Evolutionary conservation across 768 basidiomycete species (phyloP).

Genomic region (Agrocybe praecox): DNA sequence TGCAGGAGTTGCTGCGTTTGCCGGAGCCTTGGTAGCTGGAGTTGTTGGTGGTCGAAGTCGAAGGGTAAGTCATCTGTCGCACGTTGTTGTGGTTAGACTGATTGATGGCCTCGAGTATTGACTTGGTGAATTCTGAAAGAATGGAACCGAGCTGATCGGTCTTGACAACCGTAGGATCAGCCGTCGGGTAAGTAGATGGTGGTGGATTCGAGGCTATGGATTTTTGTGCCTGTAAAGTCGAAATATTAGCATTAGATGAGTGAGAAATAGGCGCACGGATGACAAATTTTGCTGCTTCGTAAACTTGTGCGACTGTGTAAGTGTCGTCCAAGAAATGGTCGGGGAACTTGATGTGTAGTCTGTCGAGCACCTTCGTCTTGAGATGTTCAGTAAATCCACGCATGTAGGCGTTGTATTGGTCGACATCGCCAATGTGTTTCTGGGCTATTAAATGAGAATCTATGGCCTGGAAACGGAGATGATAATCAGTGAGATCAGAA

Average conservation of each 20-base stretch:
- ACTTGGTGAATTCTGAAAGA: constrained; percentile 12
- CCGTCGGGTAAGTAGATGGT: not conserved
- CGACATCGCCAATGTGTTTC: not conserved
- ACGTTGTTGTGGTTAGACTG: not conserved
- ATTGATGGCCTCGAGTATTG: constrained; percentile 10
- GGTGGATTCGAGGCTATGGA: not conserved
- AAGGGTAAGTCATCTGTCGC: too few species aligned
- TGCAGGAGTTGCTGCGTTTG: not conserved
- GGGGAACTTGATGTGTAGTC: constrained; percentile 5
- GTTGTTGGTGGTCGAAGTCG: not conserved
- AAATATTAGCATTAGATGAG: not conserved
- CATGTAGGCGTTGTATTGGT: constrained; percentile 6
- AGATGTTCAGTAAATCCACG: not conserved
- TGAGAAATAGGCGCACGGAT: constrained; percentile 1
- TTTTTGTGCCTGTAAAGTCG: too few species aligned
- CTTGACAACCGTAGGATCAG: not conserved
- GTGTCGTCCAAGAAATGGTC: constrained; percentile 7
- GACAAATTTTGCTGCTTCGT: constrained; percentile 9
- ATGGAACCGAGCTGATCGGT: constrained; percentile 8
- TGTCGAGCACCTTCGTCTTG: not conserved
- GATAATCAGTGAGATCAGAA: constrained; percentile 2
- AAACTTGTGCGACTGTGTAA: constrained; percentile 2
- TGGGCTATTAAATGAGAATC: constrained; percentile 16
- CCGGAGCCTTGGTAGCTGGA: not conserved
- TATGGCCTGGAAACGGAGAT: constrained; percentile 21